These are phyloP conservation scores for Lepidium campestre DNA, from an alignment of 441 rosid genomes.

Conservation along the genomic window DNA sequence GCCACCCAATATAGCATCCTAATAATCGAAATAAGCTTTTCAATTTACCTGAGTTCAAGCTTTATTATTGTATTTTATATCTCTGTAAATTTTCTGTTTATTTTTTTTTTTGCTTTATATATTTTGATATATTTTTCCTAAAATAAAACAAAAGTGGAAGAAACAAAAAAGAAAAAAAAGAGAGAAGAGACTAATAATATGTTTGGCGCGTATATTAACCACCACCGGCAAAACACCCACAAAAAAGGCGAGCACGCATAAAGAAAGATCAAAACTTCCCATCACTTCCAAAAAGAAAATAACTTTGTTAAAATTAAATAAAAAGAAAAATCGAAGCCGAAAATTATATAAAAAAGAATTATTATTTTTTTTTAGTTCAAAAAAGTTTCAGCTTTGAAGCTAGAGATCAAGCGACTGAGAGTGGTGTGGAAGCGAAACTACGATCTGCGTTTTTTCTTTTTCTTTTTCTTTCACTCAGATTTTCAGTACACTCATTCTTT, in stretches of 20 bases:
- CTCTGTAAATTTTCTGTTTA: neutral
- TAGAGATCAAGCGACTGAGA: constrained; percentile 31
- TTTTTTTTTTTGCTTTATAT: too few species aligned
- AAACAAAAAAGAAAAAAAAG: neutral
- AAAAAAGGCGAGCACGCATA: constrained; percentile 26
- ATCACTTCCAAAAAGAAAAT: constrained; percentile 31
- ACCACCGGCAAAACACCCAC: constrained; percentile 32
- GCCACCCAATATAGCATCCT: neutral
- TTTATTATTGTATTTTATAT: neutral
- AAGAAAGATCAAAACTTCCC: constrained; percentile 38
- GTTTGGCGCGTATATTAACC: constrained; percentile 76
- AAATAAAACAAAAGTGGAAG: neutral
- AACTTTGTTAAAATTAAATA: neutral
- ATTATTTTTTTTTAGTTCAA: neutral
- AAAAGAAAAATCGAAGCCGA: constrained; percentile 13
- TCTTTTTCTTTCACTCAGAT: neutral
- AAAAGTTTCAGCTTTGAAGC: constrained; percentile 21
- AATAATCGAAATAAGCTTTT: neutral
- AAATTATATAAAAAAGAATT: neutral
- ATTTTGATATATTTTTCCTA: neutral
- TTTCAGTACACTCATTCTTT: constrained; percentile 12
- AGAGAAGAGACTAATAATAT: neutral
- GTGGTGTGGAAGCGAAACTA: constrained; percentile 29
- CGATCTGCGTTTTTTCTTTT: constrained; percentile 14
- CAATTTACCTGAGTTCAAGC: neutral